Evolutionary conservation across 805 yeast species (phyloP).

Genomic region (Jamesozyma lodderae): DNA sequence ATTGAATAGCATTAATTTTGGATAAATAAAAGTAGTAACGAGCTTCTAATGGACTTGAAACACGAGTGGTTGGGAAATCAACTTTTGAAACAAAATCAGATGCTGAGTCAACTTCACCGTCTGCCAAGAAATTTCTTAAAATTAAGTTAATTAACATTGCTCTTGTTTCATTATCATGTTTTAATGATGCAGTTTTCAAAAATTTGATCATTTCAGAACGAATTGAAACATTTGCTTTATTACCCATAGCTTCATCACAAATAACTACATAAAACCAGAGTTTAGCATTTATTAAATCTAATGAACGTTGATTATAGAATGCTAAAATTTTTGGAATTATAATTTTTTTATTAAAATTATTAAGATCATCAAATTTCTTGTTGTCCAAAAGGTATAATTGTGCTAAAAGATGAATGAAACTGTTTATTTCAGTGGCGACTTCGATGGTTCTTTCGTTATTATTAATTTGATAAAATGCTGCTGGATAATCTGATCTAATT

Average conservation of each 20-base stretch:
- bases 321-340: constrained; percentile 42
- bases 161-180: constrained; percentile 87
- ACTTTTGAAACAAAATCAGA: constrained; percentile 82
- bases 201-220: constrained; percentile 65
- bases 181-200: constrained; percentile 78
- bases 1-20: constrained; percentile 82
- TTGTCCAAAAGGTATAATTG: constrained; percentile 69
- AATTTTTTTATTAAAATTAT: constrained; percentile 44
- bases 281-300: constrained; percentile 82
- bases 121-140: constrained; percentile 65
- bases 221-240: constrained; percentile 28
- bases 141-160: constrained; percentile 81
- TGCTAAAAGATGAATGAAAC: constrained; percentile 68
- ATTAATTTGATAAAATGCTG: constrained; percentile 26
- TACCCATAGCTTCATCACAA: constrained; percentile 52
- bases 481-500: constrained; percentile 26
- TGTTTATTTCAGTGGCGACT: constrained; percentile 69
- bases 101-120: constrained; percentile 81
- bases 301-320: constrained; percentile 65
- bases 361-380: constrained; percentile 40
- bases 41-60: constrained; percentile 81
- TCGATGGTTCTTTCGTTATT: constrained; percentile 25
- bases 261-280: constrained; percentile 87
- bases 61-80: constrained; percentile 68
- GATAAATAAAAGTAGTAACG: constrained; percentile 88